These are phyloP conservation scores for Luvunga scandens DNA, from an alignment of 345 rosid genomes.

Conservation along the genomic window DNA sequence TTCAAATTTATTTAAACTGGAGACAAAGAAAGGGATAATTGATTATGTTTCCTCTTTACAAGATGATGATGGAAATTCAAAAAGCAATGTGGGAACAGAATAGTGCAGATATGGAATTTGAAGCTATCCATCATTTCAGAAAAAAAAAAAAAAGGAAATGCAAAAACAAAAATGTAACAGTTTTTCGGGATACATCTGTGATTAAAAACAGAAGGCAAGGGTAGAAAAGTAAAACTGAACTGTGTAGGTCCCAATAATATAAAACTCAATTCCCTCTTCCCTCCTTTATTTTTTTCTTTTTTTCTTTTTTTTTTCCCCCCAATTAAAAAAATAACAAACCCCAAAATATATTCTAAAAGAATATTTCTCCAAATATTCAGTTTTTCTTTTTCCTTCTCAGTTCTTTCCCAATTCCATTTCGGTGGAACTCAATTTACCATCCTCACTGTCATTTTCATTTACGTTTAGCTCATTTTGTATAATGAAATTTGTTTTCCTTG, in stretches of 20 bases:
- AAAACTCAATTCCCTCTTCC: slow-evolving; percentile 10
- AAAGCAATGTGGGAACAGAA: not conserved
- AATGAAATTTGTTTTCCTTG: not conserved
- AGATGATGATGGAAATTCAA: too few species aligned
- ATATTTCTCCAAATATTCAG: not conserved
- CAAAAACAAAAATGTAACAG: not conserved
- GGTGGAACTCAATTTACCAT: not conserved
- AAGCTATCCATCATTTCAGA: not conserved
- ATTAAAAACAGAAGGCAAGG: not conserved
- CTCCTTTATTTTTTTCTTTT: too few species aligned
- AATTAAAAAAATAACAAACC: not conserved
- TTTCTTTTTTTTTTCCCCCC: not conserved
- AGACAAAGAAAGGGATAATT: too few species aligned
- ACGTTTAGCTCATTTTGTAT: not conserved
- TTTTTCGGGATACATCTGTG: not conserved
- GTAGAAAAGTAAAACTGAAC: not conserved
- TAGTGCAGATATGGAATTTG: not conserved
- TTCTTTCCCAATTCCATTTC: not conserved
- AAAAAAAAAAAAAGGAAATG: not conserved
- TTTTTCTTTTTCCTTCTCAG: not conserved
- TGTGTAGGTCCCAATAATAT: not conserved
- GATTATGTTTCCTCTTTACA: too few species aligned
- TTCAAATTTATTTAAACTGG: too few species aligned
- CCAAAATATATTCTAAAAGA: not conserved
- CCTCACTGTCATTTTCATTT: slow-evolving; percentile 12